Evolutionary conservation across 106 monocot genomes (phyloP), one percentile per base, ranked within the genome.

Genomic region (Dendrobium nobile): DNA sequence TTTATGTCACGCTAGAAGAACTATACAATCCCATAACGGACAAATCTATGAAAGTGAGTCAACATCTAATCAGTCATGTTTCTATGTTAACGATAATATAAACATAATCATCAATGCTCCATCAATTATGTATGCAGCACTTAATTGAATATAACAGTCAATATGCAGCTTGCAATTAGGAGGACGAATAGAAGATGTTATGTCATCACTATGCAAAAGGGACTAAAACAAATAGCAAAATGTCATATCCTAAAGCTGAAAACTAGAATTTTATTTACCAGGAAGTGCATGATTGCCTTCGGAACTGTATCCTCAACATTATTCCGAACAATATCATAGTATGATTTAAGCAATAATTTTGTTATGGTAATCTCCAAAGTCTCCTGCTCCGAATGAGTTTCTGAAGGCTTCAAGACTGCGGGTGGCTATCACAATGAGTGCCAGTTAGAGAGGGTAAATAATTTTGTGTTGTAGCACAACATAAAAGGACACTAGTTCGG

Each of bases 251-350:
- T 67, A 58, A 3, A 77, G 37, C 19, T 42, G 68, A 16, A 47
- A 28, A 47, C 41, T 68, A 42, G 58, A 58, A 58, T 58, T 58
- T 58, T 58, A 58, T 20, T 84, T 88, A 98, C 97, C 91, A 98
- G 87, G 78, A 98, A 98, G 42, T 98, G 97, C 97, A 98, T 98
- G 33, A 98, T 91, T 51, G 94, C 94, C 83, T 98, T 98, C 4
- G 97, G 94, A 24, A 97, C 89, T 77, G 85, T 85, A 83, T 94
- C 97, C 77, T 97, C 92, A 45, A 97, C 85, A 84, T 86, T 97
- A 77, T 94, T 97, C 55, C 92, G 89, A 15, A 92, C 97, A 84
- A 97, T 97, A 48, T 97, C 91, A 89, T 94, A 96, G 79, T 97
- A 97, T 64, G 97, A 97, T 87, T 88, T 89, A 77, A 94, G 72